phyloP scores from a whole-genome alignment of 1,284 basidiomycete species.

The Ganoderma resinaceum region DNA sequence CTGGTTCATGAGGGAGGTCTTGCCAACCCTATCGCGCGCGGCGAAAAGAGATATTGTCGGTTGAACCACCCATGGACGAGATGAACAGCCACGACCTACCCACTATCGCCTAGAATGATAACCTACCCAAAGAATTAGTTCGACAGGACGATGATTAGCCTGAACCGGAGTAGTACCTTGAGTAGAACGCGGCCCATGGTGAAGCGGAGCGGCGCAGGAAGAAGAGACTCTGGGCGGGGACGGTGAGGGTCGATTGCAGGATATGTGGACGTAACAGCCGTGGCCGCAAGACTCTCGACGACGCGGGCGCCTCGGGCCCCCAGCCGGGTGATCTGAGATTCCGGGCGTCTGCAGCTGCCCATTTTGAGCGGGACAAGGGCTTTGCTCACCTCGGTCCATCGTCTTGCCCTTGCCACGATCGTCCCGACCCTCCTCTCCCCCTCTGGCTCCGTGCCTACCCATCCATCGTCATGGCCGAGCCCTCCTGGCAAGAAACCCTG shows the following conservation, averaged over 20 bases:
- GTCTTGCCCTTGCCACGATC: conserved; percentile 21
- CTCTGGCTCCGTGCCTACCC: conserved; percentile 22
- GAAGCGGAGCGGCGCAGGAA: conserved; percentile 23
- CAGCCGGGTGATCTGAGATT: conserved; percentile 31
- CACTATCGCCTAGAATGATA: conserved; percentile 98
- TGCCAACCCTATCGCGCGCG: conserved; percentile 80
- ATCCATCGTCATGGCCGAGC: conserved; percentile 68
- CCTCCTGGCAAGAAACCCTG: conserved; percentile 81
- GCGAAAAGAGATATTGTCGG: conserved; percentile 15
- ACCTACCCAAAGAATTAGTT: conserved; percentile 63
- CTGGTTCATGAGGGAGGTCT: conserved; percentile 99
- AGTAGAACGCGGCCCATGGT: conserved; percentile 90
- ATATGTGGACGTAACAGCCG: conserved; percentile 29
- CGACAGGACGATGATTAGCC: neutral
- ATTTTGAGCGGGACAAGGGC: conserved; percentile 19
- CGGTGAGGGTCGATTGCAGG: conserved; percentile 27
- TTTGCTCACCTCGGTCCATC: conserved; percentile 13
- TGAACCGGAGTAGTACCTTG: conserved; percentile 67
- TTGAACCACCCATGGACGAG: conserved; percentile 13
- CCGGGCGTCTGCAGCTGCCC: conserved; percentile 8
- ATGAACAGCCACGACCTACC: conserved; percentile 62
- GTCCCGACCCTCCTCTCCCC: conserved; percentile 32
- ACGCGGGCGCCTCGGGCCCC: conserved; percentile 26
- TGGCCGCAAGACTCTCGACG: conserved; percentile 17
- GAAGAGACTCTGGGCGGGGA: conserved; percentile 23